phyloP scores from a whole-genome alignment of 495 filamentous ascomycete genomes.

The Penicillium arizonense region DNA sequence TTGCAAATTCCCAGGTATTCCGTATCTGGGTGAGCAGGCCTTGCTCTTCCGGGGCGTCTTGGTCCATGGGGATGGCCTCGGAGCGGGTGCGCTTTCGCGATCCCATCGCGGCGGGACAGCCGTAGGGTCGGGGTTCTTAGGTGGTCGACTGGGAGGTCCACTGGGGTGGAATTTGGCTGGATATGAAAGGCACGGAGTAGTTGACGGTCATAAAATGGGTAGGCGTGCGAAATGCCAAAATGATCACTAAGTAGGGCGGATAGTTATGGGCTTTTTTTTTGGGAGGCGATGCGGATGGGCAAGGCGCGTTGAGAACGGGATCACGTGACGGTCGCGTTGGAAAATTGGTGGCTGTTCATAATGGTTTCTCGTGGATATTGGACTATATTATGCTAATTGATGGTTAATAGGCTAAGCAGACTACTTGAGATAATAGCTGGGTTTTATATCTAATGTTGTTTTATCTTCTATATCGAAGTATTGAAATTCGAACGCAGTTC shows the following conservation, averaged over 20 bases:
- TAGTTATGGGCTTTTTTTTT: slow-evolving; percentile 14
- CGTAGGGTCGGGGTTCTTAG: slow-evolving; percentile 20
- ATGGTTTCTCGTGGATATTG: no score
- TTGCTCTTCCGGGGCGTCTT: slow-evolving; percentile 47
- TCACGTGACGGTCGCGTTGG: slow-evolving; percentile 35
- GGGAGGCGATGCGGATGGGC: slow-evolving; percentile 34
- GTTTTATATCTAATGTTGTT: no score
- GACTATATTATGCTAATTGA: no score
- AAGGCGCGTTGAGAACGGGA: slow-evolving; percentile 36
- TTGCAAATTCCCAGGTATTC: slow-evolving; percentile 94
- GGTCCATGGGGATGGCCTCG: slow-evolving; percentile 56
- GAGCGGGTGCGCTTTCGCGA: slow-evolving; percentile 70
- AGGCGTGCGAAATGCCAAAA: not conserved
- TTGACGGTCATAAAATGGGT: slow-evolving; percentile 1
- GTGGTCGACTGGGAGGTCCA: slow-evolving; percentile 10
- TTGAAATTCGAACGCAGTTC: no score
- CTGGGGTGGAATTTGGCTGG: slow-evolving; percentile 3
- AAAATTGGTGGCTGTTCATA: not conserved
- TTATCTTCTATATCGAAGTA: no score
- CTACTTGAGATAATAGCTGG: no score
- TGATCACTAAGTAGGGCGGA: not conserved
- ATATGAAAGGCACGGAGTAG: not conserved
- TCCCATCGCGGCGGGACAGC: slow-evolving; percentile 44
- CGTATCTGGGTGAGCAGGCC: slow-evolving; percentile 66
- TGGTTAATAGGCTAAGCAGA: no score